Base-by-base conservation (phyloP, 352 stramenopile genomes). In the Globisporangium recalcitrans region DNA sequence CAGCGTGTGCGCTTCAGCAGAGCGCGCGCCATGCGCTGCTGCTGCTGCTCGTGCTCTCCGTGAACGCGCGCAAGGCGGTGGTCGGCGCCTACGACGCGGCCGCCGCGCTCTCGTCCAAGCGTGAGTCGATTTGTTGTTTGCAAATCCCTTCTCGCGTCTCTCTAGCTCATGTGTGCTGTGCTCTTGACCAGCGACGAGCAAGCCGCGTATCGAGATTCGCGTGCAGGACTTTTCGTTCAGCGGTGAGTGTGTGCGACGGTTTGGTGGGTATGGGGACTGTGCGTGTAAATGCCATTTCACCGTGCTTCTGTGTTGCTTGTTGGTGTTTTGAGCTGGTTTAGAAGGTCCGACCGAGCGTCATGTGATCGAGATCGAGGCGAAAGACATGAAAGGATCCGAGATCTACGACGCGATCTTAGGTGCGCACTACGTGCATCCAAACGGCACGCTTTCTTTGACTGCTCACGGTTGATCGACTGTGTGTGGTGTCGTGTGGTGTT, bases 321-420 rank as follows among this genome's bases (percentile, higher is more conserved):
- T 24, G 13, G 10, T 54, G 49, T 32, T 7, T 56, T 68, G 61
- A 58, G 5, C 32, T 66, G 69, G 48, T 66, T 57, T 67, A 85
- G 76, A 85, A 57, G 74, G 67, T 27, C 64, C 66, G 1, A 69
- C 55, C 9, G 71, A 86, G 56, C 74, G 63, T 10, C 70, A 68
- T 51, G 62, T 78, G 22, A 75, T 86, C 40, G 70, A 83, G 53
- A 69, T 86, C 10, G 68, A 82, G 13, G 71, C 74, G 24, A 77
- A 74, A 59, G 77, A 86, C 59, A 78, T 86, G 56, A 67, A 59
- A 52, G 79, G 74, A 38, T 72, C 77, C 0, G 77, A 86, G 47
- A 71, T 86, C 64, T 78, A 76, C 52, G 72, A 68, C 36, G 65
- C 79, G n/a, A 71, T 82, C 56, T 44, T 80, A 77, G 69, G 77